phyloP scores from a whole-genome alignment of 257 asterid genomes.

The Apocynum venetum region DNA sequence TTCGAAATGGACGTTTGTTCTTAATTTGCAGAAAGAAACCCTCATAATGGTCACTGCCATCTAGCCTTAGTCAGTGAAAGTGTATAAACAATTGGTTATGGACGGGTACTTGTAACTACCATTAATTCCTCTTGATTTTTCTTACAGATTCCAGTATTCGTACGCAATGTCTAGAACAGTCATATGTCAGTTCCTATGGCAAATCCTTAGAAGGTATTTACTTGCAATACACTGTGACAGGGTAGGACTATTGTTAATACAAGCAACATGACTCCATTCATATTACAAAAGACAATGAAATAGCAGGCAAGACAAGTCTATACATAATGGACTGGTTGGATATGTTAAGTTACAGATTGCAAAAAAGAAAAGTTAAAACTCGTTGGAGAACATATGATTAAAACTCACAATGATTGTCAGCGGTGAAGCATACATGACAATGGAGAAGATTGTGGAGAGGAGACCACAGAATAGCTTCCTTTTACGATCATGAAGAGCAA shows the following conservation, averaged over 20 bases:
- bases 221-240: neutral
- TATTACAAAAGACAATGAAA: neutral
- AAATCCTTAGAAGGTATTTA: neutral
- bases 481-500: conserved; percentile 54
- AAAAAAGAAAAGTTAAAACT: too few relatives aligned
- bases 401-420: conserved; percentile 61
- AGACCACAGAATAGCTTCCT: conserved; percentile 68
- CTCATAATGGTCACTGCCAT: neutral
- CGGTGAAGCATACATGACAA: conserved; percentile 83
- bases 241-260: neutral
- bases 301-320: neutral
- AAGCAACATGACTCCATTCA: neutral
- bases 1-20: neutral
- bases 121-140: neutral
- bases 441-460: conserved; percentile 76
- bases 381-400: neutral
- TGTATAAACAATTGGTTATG: neutral
- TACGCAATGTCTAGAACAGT: neutral
- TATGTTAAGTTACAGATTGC: too few relatives aligned
- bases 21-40: neutral
- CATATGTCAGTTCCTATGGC: neutral
- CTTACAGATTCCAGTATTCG: neutral
- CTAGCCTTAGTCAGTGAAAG: neutral
- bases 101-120: neutral
- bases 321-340: too few relatives aligned